Evolutionary conservation across 2,329 filamentous ascomycete species (phyloP).

Genomic region (Pseudocercospora crystallina): DNA sequence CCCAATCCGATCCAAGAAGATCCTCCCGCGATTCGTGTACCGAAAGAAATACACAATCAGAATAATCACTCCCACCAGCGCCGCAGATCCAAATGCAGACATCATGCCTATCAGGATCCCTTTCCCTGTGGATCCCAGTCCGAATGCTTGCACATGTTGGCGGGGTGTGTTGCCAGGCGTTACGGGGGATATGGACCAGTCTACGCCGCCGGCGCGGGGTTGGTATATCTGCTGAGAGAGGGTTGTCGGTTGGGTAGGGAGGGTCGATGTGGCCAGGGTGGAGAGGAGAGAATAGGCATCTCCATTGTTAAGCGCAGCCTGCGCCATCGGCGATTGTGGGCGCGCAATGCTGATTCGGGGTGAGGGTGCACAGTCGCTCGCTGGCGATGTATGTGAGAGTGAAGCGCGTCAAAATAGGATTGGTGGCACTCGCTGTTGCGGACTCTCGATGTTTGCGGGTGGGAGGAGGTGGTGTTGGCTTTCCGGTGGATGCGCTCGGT

Average conservation of each 20-base stretch:
- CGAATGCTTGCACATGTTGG: slow-evolving; percentile 11
- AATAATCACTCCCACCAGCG: slow-evolving; percentile 76
- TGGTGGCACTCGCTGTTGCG: too few relatives aligned
- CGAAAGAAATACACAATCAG: slow-evolving; percentile 88
- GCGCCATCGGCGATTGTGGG: slow-evolving; percentile 26
- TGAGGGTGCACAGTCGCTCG: slow-evolving; percentile 16
- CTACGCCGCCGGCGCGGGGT: slow-evolving; percentile 1
- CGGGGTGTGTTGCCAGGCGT: neutral
- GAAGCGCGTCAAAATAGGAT: too few relatives aligned
- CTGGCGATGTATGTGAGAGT: slow-evolving; percentile 18
- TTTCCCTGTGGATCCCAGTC: slow-evolving; percentile 50
- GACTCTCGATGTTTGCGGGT: too few relatives aligned
- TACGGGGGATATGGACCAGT: neutral
- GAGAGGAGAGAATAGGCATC: slow-evolving; percentile 12
- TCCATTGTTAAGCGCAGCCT: slow-evolving; percentile 25
- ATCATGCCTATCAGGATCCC: slow-evolving; percentile 93
- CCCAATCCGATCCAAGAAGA: slow-evolving; percentile 89
- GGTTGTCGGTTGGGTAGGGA: too few relatives aligned
- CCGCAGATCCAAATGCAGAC: slow-evolving; percentile 88
- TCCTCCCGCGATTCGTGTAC: slow-evolving; percentile 83
- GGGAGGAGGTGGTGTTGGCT: neutral
- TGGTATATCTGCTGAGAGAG: too few relatives aligned
- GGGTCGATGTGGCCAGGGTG: slow-evolving; percentile 10
- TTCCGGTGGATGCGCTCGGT: too few relatives aligned
- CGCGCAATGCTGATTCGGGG: slow-evolving; percentile 4